These are phyloP conservation scores for Triangularia verruculosa DNA, from an alignment of 2,329 filamentous ascomycete species.

Conservation along the genomic window DNA sequence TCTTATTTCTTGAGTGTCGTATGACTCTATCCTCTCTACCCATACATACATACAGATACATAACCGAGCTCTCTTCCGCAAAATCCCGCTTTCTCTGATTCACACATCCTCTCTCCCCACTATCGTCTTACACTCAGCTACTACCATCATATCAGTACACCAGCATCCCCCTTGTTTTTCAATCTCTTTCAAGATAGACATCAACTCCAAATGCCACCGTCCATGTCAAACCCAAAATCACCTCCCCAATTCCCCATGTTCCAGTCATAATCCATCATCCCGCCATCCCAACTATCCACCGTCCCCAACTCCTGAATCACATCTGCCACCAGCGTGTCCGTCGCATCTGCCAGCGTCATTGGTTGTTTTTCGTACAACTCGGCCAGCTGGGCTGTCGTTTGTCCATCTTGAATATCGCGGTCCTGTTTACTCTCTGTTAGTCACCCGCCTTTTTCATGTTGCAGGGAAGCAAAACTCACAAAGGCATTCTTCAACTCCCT, in stretches of 20 bases:
- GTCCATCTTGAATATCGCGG: conserved; percentile 14
- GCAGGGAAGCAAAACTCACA: conserved; percentile 9
- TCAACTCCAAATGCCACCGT: background rate
- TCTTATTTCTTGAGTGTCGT: background rate
- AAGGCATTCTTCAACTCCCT: conserved; percentile 11
- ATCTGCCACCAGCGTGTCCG: conserved; percentile 30
- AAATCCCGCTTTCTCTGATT: background rate
- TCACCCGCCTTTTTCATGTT: background rate
- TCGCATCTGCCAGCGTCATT: conserved; percentile 27
- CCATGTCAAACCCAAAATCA: conserved; percentile 23
- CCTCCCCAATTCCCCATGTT: conserved; percentile 20
- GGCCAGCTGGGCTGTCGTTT: conserved; percentile 9
- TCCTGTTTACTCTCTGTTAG: conserved; percentile 7
- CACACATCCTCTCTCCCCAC: background rate
- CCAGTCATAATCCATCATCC: conserved; percentile 16
- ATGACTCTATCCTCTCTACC: background rate
- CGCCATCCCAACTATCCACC: conserved; percentile 22
- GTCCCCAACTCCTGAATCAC: conserved; percentile 30
- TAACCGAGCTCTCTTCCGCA: background rate
- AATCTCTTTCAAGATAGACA: background rate
- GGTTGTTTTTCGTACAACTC: conserved; percentile 15
- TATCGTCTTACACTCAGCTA: background rate
- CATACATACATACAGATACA: background rate
- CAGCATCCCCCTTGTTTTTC: background rate
- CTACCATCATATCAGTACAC: background rate